Evolutionary conservation across 495 filamentous ascomycete genomes (phyloP).

Genomic region (Talaromyces thailandensis): DNA sequence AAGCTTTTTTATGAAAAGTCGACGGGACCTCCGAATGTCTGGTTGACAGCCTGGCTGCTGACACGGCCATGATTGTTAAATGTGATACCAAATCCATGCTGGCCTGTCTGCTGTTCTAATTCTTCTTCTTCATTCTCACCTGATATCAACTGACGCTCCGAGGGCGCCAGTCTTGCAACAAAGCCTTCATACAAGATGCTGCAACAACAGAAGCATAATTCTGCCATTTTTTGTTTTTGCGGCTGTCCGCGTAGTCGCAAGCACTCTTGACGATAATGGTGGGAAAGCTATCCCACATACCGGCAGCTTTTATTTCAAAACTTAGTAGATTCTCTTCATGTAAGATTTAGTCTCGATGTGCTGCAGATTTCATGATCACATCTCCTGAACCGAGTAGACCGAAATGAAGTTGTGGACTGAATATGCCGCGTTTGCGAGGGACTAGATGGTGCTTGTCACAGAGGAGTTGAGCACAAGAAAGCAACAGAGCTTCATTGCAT

Average conservation of each 20-base stretch:
- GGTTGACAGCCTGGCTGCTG: neutral
- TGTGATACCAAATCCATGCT: neutral
- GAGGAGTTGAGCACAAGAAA: slow-evolving; percentile 3
- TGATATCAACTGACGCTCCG: too few species aligned
- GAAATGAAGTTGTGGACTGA: slow-evolving; percentile 4
- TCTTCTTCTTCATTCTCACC: too few species aligned
- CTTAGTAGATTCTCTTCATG: slow-evolving; percentile 13
- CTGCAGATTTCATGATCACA: slow-evolving; percentile 15
- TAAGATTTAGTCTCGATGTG: slow-evolving; percentile 11
- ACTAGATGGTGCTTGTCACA: slow-evolving; percentile 5
- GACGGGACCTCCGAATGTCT: neutral
- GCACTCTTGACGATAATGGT: slow-evolving; percentile 25
- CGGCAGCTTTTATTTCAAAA: slow-evolving; percentile 31
- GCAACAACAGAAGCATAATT: slow-evolving; percentile 20
- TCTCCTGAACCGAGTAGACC: slow-evolving; percentile 15
- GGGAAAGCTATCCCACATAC: slow-evolving; percentile 21
- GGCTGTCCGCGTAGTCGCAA: slow-evolving; percentile 28
- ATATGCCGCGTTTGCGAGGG: neutral
- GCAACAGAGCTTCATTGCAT: neutral
- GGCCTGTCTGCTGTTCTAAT: neutral
- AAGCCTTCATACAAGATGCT: slow-evolving; percentile 16
- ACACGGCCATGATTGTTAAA: neutral
- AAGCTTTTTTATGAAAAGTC: neutral
- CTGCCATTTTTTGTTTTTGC: slow-evolving; percentile 31
- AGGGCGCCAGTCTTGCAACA: slow-evolving; percentile 9